Evolutionary conservation across 2,329 filamentous ascomycete genomes (phyloP).

Genomic region (Pyricularia sp.): DNA sequence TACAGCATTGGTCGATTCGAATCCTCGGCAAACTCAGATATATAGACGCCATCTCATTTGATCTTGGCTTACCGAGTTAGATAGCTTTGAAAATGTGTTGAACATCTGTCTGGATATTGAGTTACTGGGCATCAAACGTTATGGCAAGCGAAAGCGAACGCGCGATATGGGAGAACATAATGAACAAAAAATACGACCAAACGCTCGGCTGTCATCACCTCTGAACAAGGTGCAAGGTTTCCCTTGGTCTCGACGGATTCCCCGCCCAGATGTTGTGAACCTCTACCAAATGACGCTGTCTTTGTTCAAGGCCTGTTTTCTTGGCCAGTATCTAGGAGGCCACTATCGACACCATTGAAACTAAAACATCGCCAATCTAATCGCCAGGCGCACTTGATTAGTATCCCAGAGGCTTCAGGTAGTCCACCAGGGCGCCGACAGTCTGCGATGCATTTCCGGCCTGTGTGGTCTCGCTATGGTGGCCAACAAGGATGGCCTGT

Average conservation of each 20-base stretch:
- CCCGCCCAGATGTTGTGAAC: background rate
- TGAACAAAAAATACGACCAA: background rate
- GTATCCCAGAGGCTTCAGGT: constrained; percentile 72
- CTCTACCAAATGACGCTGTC: background rate
- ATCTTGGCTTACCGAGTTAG: background rate
- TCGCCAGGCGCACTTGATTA: constrained; percentile 32
- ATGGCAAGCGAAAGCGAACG: background rate
- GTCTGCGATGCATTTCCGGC: constrained; percentile 69
- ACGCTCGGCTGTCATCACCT: background rate
- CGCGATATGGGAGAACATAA: background rate
- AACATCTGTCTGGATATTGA: background rate
- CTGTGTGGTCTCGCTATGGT: constrained; percentile 68
- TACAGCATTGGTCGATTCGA: background rate
- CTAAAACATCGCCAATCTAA: background rate
- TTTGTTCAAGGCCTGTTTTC: background rate
- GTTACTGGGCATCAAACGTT: background rate
- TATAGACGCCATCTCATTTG: background rate
- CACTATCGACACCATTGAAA: background rate
- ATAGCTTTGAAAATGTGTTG: background rate
- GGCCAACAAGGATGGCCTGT: constrained; percentile 79
- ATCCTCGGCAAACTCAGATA: background rate
- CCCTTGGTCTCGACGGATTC: background rate
- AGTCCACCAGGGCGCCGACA: constrained; percentile 78
- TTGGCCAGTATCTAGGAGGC: background rate
- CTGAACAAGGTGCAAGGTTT: background rate